phyloP scores from a whole-genome alignment of 1,139 yeast genomes.

The Williopsis jadinii region DNA sequence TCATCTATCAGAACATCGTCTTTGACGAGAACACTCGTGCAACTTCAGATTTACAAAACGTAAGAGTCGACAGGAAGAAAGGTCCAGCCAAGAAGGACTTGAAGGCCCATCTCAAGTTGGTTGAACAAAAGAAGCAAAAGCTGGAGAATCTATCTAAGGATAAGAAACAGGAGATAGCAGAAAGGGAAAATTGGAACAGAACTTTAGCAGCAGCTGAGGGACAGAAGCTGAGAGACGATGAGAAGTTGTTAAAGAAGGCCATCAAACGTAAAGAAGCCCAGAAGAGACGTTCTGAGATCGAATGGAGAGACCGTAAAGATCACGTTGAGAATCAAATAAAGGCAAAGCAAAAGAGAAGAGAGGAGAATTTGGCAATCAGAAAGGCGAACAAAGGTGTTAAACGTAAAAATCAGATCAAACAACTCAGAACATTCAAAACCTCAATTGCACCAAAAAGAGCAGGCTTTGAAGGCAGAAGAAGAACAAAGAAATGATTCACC shows the following conservation, averaged over 20 bases:
- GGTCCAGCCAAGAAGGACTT: constrained; percentile 86
- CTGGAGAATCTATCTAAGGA: constrained; percentile 55
- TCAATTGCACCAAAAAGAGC: constrained; percentile 32
- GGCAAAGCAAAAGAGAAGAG: constrained; percentile 77
- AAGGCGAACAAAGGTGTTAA: constrained; percentile 73
- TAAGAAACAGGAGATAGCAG: constrained; percentile 51
- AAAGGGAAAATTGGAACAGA: constrained; percentile 79
- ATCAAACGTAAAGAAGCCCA: constrained; percentile 73
- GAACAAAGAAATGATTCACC: not conserved
- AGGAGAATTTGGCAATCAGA: constrained; percentile 78
- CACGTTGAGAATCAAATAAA: constrained; percentile 68
- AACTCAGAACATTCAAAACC: constrained; percentile 60
- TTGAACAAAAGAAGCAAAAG: constrained; percentile 69
- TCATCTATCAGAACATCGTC: constrained; percentile 75
- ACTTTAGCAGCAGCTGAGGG: constrained; percentile 89
- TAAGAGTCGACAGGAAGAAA: constrained; percentile 54
- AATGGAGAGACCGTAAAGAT: constrained; percentile 84
- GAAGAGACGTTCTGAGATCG: constrained; percentile 74
- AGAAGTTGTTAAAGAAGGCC: constrained; percentile 77
- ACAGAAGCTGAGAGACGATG: constrained; percentile 81
- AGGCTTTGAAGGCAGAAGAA: constrained; percentile 36
- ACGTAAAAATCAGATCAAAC: constrained; percentile 59
- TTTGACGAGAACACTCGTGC: constrained; percentile 79
- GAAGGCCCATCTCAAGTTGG: constrained; percentile 69
- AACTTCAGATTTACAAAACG: constrained; percentile 63